A percentile compares a stretch with the other conserved stretches of the same genome.
phyloP scores from a whole-genome alignment of 208 protist species.

The Acanthamoeba castellanii region DNA sequence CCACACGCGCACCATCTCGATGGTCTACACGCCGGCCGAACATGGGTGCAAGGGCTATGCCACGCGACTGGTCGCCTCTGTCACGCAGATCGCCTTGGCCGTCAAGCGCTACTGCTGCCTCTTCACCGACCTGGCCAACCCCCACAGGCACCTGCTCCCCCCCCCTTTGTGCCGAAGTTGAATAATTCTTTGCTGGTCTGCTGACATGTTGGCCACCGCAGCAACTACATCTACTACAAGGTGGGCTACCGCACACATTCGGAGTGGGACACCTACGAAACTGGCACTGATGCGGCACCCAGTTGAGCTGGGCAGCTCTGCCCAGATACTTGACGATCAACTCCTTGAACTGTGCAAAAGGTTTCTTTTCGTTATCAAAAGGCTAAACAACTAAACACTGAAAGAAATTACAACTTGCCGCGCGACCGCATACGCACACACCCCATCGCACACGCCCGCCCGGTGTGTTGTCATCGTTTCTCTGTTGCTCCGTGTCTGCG shows the following conservation, averaged over 20 bases:
- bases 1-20: neutral
- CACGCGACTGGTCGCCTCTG: neutral
- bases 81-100: neutral
- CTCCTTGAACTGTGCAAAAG: neutral
- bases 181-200: neutral
- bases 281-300: neutral
- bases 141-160: neutral
- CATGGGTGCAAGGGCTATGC: neutral
- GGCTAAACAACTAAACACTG: too few species aligned
- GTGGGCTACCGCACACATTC: neutral
- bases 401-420: too few species aligned
- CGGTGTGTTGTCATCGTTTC: too few species aligned
- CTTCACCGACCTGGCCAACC: neutral
- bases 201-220: neutral
- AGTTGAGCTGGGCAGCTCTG: too few species aligned
- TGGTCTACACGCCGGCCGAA: neutral
- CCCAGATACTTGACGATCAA: too few species aligned
- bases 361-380: too few species aligned
- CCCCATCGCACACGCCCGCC: too few species aligned
- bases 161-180: neutral
- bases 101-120: neutral
- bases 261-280: neutral
- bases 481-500: neutral
- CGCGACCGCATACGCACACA: too few species aligned
- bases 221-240: slow-evolving; percentile 6